Percentiles rank a stretch among this genome's conserved stretches.
phyloP scores from a whole-genome alignment of 495 filamentous ascomycete genomes.

The Pseudomonodictys pantanalensis region DNA sequence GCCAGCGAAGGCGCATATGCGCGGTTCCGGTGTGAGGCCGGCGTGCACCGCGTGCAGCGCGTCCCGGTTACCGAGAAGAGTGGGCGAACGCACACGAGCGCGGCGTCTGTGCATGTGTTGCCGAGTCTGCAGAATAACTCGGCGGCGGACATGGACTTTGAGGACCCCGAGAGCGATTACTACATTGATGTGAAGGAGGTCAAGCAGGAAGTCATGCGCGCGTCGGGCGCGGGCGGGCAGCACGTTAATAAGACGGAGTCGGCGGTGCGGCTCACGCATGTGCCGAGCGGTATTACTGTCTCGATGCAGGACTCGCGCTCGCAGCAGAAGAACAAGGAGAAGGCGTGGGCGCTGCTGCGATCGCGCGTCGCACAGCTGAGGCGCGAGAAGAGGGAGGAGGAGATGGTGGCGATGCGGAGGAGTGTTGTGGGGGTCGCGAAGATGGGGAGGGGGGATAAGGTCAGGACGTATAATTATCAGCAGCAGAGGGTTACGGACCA shows the following conservation, averaged over 20 bases:
- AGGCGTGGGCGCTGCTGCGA: constrained; percentile 80
- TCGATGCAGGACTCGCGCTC: constrained; percentile 89
- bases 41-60: constrained; percentile 91
- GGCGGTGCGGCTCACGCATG: constrained; percentile 87
- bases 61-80: constrained; percentile 86
- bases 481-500: constrained; percentile 96
- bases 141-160: constrained; percentile 58
- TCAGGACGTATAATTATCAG: constrained; percentile 91
- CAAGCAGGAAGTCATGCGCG: constrained; percentile 82
- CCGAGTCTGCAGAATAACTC: constrained; percentile 70
- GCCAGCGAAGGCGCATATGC: constrained; percentile 73
- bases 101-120: constrained; percentile 84
- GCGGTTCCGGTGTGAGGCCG: constrained; percentile 76
- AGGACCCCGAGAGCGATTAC: constrained; percentile 85
- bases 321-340: constrained; percentile 82
- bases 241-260: constrained; percentile 99
- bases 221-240: constrained; percentile 88
- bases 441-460: constrained; percentile 87
- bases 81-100: constrained; percentile 89
- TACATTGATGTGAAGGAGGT: constrained; percentile 87
- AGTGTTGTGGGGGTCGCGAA: constrained; percentile 72
- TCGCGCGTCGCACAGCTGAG: constrained; percentile 76
- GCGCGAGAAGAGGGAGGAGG: constrained; percentile 81
- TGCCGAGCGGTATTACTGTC: constrained; percentile 80
- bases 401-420: constrained; percentile 66